These are phyloP conservation scores for Termitomyces sp. DNA, from an alignment of 768 basidiomycete species.

Conservation along the genomic window DNA sequence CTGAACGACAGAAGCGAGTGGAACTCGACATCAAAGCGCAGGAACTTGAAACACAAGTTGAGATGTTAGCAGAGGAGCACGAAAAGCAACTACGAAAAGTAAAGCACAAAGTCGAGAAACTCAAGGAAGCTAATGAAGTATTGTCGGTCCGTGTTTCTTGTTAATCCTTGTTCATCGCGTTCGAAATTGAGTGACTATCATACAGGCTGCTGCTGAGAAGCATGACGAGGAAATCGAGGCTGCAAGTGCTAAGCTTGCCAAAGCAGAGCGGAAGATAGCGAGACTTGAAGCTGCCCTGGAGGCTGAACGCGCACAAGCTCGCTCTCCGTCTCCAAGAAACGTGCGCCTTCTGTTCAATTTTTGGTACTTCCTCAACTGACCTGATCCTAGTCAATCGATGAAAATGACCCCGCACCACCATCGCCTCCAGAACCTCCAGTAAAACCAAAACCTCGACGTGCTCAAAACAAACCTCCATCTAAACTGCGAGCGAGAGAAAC, in stretches of 20 bases:
- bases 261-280: slow-evolving; percentile 35
- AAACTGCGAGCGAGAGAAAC: not conserved
- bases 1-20: slow-evolving; percentile 44
- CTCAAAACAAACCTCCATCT: not conserved
- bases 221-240: slow-evolving; percentile 30
- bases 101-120: slow-evolving; percentile 33
- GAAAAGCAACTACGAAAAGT: slow-evolving; percentile 35
- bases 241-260: slow-evolving; percentile 25
- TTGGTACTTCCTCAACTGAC: not conserved
- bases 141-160: slow-evolving; percentile 36
- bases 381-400: not conserved
- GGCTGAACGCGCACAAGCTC: slow-evolving; percentile 27
- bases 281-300: slow-evolving; percentile 41
- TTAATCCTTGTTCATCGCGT: not conserved
- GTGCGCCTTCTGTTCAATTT: slow-evolving; percentile 4
- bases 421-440: slow-evolving; percentile 2
- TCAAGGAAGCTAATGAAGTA: slow-evolving; percentile 32
- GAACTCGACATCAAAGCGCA: slow-evolving; percentile 52
- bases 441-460: slow-evolving; percentile 7
- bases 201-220: slow-evolving; percentile 33
- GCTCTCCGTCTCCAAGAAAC: slow-evolving; percentile 20
- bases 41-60: slow-evolving; percentile 34
- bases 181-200: not conserved
- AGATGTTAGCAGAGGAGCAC: slow-evolving; percentile 28
- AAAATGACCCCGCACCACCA: slow-evolving; percentile 1